Evolutionary conservation across 352 stramenopile genomes (phyloP).

Genomic region (Albugo candida): DNA sequence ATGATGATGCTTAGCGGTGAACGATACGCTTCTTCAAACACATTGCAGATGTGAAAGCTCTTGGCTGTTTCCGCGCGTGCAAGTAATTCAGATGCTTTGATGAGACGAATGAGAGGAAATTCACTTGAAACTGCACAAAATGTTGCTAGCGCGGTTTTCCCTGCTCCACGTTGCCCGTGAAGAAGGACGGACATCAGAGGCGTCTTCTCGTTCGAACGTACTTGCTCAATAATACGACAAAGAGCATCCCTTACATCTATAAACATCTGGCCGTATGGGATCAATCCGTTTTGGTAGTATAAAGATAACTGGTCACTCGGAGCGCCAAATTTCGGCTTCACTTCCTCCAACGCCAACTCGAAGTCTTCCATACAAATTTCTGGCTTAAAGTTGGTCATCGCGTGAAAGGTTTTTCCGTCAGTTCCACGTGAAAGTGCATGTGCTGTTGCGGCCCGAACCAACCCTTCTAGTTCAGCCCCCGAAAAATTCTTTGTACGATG

Average conservation of each 20-base stretch:
- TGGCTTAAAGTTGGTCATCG: slow-evolving; percentile 52
- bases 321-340: slow-evolving; percentile 95
- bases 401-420: slow-evolving; percentile 68
- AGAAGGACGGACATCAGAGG: slow-evolving; percentile 95
- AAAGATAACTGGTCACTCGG: slow-evolving; percentile 86
- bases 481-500: slow-evolving; percentile 98
- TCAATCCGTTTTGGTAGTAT: slow-evolving; percentile 93
- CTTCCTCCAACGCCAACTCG: slow-evolving; percentile 84
- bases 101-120: slow-evolving; percentile 95
- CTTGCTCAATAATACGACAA: slow-evolving; percentile 87
- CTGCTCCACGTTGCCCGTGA: slow-evolving; percentile 81
- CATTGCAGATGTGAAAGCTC: slow-evolving; percentile 85
- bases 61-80: slow-evolving; percentile 88
- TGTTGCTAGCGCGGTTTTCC: slow-evolving; percentile 96
- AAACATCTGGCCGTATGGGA: slow-evolving; percentile 90
- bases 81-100: slow-evolving; percentile 96
- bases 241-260: slow-evolving; percentile 85
- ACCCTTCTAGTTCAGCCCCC: slow-evolving; percentile 94
- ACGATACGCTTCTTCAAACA: slow-evolving; percentile 97
- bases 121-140: slow-evolving; percentile 91
- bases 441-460: slow-evolving; percentile 87
- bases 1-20: slow-evolving; percentile 97
- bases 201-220: slow-evolving; percentile 85
- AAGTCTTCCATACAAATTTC: slow-evolving; percentile 88
- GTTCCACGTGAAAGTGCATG: slow-evolving; percentile 68